Base-by-base conservation (phyloP, 169 alveolate species). In the Fabrea salina region DNA sequence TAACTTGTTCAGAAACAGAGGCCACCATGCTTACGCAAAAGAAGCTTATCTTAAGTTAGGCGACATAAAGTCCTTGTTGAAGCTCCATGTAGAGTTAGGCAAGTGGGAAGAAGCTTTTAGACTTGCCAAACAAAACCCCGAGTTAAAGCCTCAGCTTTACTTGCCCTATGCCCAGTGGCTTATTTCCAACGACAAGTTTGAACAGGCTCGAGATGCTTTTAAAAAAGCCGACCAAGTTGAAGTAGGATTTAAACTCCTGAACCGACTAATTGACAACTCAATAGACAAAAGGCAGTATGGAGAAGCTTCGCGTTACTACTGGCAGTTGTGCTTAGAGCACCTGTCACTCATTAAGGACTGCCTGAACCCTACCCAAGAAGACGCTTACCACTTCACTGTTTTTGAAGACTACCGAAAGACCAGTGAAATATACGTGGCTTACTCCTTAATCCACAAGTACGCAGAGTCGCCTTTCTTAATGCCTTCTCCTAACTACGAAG, bases 111-210 rank as follows among this genome's bases (percentile, higher is more conserved):
- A 95, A 71, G 98, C 97, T 2, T 87, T 92, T 56, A 83, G 84
- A 75, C 80, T 91, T 43, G 92, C 92, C 13, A 89, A 90, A 72
- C 82, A 89, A 40, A 80, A 91, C 58, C 91, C 93, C 25, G 91
- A 89, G 39, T 82, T 91, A 22, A 64, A 84, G 32, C 89, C 87
- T 70, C 44, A 82, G 61, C 88, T 92, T 19, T 91, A 92, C 66
- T 76, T 95, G n/a, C 96, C 96, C 50, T 95, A 91, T 85, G 98
- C 98, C 3, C 95, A 95, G 47, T 88, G 93, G 88, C 90, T 95
- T 47, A 59, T 88, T 41, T 77, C 82, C 0, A 84, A 90, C 57
- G 98, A 95, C 80, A 84, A 92, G 64, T 95, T 88, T 85, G 96
- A 90, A 61, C 97, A 95, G 80, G 96, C 98, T 2, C 87, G 88